Evolutionary conservation across 2,329 filamentous ascomycete species (phyloP), one percentile per base, ranked within the genome.

Genomic region (Thielaviopsis populi): DNA sequence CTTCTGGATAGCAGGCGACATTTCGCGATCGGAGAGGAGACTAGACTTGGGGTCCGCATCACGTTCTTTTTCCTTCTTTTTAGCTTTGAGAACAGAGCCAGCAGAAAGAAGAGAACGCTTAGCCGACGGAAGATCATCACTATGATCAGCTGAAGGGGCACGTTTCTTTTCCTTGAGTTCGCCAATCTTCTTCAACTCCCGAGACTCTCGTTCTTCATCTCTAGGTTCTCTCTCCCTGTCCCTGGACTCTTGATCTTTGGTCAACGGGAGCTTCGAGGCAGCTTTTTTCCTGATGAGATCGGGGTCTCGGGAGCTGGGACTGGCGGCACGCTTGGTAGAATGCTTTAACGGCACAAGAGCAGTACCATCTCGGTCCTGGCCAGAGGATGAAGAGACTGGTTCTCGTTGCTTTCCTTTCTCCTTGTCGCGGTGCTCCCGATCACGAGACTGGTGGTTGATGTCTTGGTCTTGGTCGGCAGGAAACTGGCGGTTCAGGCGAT

Each of bases 21-120:
- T 70, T 68, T 84, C 82, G 11, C 78, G 78, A 65, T 84, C 81
- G 1, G 80, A 79, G 7, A 33, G 19, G 56, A 50, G 19, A 19
- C 41, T 54, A 33, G 58, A 33, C 24, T 66, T 41, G 17, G 48
- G 6, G 17, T 77, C 76, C 17, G 76, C 75, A 1, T 76, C 76
- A 1, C 78, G 76, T 6, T 76, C 70, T 5, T 76, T 74, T 13
- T 82, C 78, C 8, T 84, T 82, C 68, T 83, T 84, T 69, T 76
- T 81, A 10, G 78, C 78, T 53, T 82, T 76, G 1, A 76, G 78
- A 13, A 78, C n/a, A 37, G 24, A 41, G 53, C 24, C 17, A n/a
- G 53, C 30, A n/a, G 53, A 60, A 43, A 61, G 77, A 1, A 77
- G 79, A 63, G 62, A 56, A 17, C 80, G 78, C 69, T 80, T 83